Evolutionary conservation across 192 early-diverging fungal species (phyloP).

Genomic region (Backusella westeae): DNA sequence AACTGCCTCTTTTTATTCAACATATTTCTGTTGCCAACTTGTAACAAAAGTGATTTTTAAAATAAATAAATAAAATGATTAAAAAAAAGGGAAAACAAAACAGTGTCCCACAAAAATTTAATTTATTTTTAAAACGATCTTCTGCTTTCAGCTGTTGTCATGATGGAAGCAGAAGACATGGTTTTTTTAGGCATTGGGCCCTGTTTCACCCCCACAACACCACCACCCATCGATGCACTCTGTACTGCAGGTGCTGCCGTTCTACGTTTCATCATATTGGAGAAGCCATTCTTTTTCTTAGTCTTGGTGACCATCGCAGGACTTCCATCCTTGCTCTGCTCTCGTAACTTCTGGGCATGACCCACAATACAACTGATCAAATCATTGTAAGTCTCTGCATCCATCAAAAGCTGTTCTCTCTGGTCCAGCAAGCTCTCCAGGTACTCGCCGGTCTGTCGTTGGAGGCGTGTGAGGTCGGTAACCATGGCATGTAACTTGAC

Average conservation of each 20-base stretch:
- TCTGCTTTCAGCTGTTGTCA: slow-evolving; percentile 13
- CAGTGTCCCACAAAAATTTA: background rate
- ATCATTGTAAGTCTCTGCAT: slow-evolving; percentile 60
- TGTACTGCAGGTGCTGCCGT: background rate
- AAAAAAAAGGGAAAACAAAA: background rate
- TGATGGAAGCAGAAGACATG: slow-evolving; percentile 3
- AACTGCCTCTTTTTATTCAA: slow-evolving; percentile 1
- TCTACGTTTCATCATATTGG: slow-evolving; percentile 17
- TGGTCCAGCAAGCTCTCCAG: slow-evolving; percentile 57
- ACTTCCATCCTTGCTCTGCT: slow-evolving; percentile 34
- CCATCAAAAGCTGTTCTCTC: slow-evolving; percentile 59
- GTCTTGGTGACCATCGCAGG: slow-evolving; percentile 33
- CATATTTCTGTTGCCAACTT: background rate
- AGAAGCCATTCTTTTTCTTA: slow-evolving; percentile 29
- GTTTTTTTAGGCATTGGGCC: background rate
- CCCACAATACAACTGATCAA: slow-evolving; percentile 58
- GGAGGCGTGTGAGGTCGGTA: slow-evolving; percentile 41
- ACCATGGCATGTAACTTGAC: slow-evolving; percentile 50
- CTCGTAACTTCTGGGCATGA: slow-evolving; percentile 45
- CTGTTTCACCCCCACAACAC: slow-evolving; percentile 32
- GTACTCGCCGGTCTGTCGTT: slow-evolving; percentile 51
- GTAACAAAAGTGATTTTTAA: background rate
- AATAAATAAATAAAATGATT: background rate
- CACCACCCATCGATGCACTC: slow-evolving; percentile 35
- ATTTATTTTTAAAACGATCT: slow-evolving; percentile 17